Conservation (phyloP, 2,329 filamentous ascomycete genomes). For the Alternaria sp. region DNA sequence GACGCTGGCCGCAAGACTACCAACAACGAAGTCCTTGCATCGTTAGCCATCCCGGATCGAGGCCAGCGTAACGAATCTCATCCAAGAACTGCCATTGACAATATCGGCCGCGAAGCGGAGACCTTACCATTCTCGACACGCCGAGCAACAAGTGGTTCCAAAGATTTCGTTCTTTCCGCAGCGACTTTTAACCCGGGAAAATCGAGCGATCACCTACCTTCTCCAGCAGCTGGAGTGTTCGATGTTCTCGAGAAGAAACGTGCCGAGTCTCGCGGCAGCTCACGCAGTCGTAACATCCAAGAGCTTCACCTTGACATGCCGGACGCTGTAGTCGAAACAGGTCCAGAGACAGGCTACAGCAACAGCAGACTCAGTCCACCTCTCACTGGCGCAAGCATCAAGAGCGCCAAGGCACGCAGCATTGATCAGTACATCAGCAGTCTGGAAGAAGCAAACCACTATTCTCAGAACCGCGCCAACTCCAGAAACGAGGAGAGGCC, state of each 20-base stretch:
- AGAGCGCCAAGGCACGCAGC: conserved; percentile 66
- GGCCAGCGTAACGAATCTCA: conserved; percentile 39
- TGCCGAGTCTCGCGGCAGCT: conserved; percentile 69
- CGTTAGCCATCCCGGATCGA: conserved; percentile 45
- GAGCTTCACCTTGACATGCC: conserved; percentile 63
- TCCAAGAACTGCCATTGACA: conserved; percentile 46
- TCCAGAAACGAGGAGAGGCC: conserved; percentile 54
- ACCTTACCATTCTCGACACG: conserved; percentile 46
- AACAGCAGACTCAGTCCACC: conserved; percentile 61
- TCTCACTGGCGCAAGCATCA: conserved; percentile 57
- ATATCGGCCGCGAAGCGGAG: conserved; percentile 50
- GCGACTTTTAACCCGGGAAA: conserved; percentile 42
- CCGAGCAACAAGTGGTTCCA: conserved; percentile 62
- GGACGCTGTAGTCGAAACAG: conserved; percentile 50
- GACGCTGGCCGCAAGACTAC: conserved; percentile 40
- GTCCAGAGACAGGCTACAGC: conserved; percentile 50
- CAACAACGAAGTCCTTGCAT: conserved; percentile 42
- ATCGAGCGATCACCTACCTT: conserved; percentile 60
- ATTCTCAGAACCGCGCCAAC: conserved; percentile 50
- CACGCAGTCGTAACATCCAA: conserved; percentile 78
- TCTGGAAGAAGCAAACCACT: conserved; percentile 76
- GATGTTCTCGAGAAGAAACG: conserved; percentile 68
- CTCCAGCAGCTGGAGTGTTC: conserved; percentile 70
- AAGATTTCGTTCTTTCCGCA: conserved; percentile 54
- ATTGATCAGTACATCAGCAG: conserved; percentile 87